Conservation (phyloP, 2,329 filamentous ascomycete species). For the Fusarium sororula region DNA sequence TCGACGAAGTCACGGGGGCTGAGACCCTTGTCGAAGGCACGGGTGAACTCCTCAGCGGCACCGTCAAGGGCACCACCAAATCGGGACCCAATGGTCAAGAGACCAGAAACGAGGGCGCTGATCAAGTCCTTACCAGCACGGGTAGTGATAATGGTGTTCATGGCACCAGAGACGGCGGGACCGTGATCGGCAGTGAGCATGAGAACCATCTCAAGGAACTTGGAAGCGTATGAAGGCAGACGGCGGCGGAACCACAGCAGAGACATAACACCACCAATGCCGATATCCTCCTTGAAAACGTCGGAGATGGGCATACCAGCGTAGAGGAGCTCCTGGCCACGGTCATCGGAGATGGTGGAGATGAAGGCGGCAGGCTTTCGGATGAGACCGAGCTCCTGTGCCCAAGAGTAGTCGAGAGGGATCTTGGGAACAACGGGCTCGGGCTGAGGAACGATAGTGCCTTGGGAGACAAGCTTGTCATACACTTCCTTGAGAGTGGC, state of each 20-base stretch:
- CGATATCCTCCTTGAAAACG: slow-evolving; percentile 98
- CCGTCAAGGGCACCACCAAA: slow-evolving; percentile 99
- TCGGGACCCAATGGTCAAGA: slow-evolving; percentile 95
- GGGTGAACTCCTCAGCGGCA: slow-evolving; percentile 97
- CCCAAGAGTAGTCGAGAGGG: slow-evolving; percentile 99
- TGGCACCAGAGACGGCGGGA: slow-evolving; percentile 97
- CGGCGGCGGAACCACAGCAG: slow-evolving; percentile 99
- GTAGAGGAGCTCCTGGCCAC: slow-evolving; percentile 98
- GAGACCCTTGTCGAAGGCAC: slow-evolving; percentile 97
- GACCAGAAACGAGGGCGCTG: slow-evolving; percentile 92
- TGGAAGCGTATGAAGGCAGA: slow-evolving; percentile 94
- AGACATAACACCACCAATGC: slow-evolving; percentile 99
- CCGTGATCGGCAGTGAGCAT: slow-evolving; percentile 99
- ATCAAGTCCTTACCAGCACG: slow-evolving; percentile 99
- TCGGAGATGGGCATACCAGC: slow-evolving; percentile 99
- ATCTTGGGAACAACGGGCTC: slow-evolving; percentile 98
- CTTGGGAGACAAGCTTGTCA: slow-evolving; percentile 84
- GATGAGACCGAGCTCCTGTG: slow-evolving; percentile 98
- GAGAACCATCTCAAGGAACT: slow-evolving; percentile 99
- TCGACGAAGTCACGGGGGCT: slow-evolving; percentile 99
- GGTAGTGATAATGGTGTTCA: slow-evolving; percentile 99
- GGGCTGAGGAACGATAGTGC: slow-evolving; percentile 83
- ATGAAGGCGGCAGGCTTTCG: slow-evolving; percentile 99
- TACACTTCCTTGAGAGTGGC: slow-evolving; percentile 80
- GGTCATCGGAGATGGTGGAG: slow-evolving; percentile 99